These are phyloP conservation scores for Leishmania tropica DNA, from an alignment of 208 protist species.

Conservation along the genomic window DNA sequence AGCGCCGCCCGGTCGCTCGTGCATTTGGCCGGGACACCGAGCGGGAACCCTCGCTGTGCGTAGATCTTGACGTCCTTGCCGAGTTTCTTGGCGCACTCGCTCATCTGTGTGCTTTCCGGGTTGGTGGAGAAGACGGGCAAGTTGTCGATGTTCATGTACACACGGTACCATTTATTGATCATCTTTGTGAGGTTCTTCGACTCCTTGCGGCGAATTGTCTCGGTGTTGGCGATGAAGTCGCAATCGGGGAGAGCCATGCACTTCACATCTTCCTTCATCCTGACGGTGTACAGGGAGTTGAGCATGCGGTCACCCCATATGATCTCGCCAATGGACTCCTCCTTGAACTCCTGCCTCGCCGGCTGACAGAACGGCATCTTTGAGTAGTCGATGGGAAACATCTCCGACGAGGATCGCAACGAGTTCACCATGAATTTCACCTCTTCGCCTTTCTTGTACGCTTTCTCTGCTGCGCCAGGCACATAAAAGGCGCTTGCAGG, in stretches of 20 bases:
- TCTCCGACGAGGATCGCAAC: constrained; percentile 61
- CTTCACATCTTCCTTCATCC: constrained; percentile 48
- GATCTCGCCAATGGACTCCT: constrained; percentile 70
- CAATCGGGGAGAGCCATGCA: constrained; percentile 55
- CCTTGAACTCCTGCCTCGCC: constrained; percentile 29
- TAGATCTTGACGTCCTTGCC: constrained; percentile 30
- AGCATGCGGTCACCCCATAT: constrained; percentile 81
- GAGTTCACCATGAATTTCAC: constrained; percentile 74
- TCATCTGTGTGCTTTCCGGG: constrained; percentile 3
- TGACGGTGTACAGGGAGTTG: constrained; percentile 72
- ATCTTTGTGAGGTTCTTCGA: constrained; percentile 40
- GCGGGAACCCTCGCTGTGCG: constrained; percentile 68
- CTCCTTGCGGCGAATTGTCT: constrained; percentile 21
- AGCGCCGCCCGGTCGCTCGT: constrained; percentile 26
- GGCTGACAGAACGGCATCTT: constrained; percentile 69
- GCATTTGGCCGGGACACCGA: constrained; percentile 60
- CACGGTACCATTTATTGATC: constrained; percentile 82
- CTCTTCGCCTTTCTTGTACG: constrained; percentile 46
- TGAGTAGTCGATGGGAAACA: constrained; percentile 78
- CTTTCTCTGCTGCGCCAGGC: constrained; percentile 50
- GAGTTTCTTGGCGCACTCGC: constrained; percentile 23
- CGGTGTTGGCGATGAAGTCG: constrained; percentile 37
- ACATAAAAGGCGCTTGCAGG: constrained; percentile 54
- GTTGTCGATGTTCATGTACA: constrained; percentile 87
- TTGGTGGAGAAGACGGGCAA: constrained; percentile 61